Base-by-base conservation (phyloP, 257 asterid genomes). In the Nicotiana attenuata region DNA sequence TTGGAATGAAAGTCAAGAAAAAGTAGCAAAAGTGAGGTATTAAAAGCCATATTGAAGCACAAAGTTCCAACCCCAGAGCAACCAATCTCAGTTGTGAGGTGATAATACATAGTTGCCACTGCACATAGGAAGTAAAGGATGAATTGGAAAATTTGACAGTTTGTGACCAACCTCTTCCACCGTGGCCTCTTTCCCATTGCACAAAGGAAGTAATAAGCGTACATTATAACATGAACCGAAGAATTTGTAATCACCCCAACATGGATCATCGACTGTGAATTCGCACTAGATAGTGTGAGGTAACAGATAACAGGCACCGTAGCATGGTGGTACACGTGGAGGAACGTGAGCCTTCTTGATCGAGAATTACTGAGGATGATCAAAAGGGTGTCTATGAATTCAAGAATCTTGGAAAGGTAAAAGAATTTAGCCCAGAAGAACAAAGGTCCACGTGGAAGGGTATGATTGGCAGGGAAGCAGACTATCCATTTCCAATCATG, bases 251-350 rank as follows among this genome's bases (percentile, higher is more conserved):
- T 93, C 8, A 92, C 90, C 78, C 89, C 98, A 81, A 92, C 89
- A 66, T 96, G 97, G 64, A 90, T 87, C 81, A 92, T 90, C 16
- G 94, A 89, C 93, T 92, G 97, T 52, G 56, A 71, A 71, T 41
- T 20, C 61, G 88, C 26, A 84, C 90, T 71, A 52, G 86, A 82
- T 10, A 94, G 81, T 92, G 94, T 87, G 26, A 89, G 81, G 76
- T 91, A 90, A 77, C 94, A 90, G 91, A 93, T 89, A 31, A 90
- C 87, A 56, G 93, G 88, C 84, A 91, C 97, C 76, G 65, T 91
- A 1, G 97, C 91, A 85, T 93, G 98, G 82, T 95, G 98, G 91
- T 92, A 95, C 82, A 95, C 95, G 86, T 95, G 98, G 86, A 95
- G 93, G 89, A 95, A 93, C 47, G 97, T 82, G 7, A 95, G 92